Evolutionary conservation across 108 stramenopile species (phyloP).

Genomic region (Skeletonema menzelii): DNA sequence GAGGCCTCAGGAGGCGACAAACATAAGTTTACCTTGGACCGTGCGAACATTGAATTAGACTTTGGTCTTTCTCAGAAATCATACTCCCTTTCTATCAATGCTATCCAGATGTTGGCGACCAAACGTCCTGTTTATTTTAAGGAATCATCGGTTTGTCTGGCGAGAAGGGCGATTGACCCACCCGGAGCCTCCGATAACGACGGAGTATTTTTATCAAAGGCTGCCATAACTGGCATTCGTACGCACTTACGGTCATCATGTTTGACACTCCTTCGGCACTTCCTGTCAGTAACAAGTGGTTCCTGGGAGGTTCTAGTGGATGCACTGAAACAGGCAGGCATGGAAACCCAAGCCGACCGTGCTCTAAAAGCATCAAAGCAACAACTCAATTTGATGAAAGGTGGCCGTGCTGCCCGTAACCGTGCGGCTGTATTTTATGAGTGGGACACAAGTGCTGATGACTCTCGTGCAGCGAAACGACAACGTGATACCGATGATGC

Average conservation of each 20-base stretch:
- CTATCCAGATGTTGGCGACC: constrained; percentile 69
- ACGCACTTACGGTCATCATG: constrained; percentile 77
- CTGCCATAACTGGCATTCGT: constrained; percentile 56
- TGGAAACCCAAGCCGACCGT: constrained; percentile 86
- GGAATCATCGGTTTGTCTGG: constrained; percentile 75
- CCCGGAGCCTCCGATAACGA: constrained; percentile 47
- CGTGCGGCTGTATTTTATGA: constrained; percentile 84
- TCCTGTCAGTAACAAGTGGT: constrained; percentile 76
- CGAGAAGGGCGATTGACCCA: constrained; percentile 70
- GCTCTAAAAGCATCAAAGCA: constrained; percentile 80
- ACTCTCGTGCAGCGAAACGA: constrained; percentile 65
- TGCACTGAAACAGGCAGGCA: constrained; percentile 60
- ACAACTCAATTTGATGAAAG: constrained; percentile 76
- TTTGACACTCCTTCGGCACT: constrained; percentile 79
- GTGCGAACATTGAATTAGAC: constrained; percentile 68
- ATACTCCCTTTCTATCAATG: constrained; percentile 83
- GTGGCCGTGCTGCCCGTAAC: constrained; percentile 84
- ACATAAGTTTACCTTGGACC: constrained; percentile 39
- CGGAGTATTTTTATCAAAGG: constrained; percentile 32
- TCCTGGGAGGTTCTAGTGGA: constrained; percentile 58
- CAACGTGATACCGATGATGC: constrained; percentile 85
- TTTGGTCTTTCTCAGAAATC: constrained; percentile 82
- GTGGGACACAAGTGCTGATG: constrained; percentile 75
- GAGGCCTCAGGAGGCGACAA: constrained; percentile 21
- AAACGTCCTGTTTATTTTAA: constrained; percentile 84